Evolutionary conservation across 1,284 basidiomycete genomes (phyloP).

Genomic region (Chondrostereum purpureum): DNA sequence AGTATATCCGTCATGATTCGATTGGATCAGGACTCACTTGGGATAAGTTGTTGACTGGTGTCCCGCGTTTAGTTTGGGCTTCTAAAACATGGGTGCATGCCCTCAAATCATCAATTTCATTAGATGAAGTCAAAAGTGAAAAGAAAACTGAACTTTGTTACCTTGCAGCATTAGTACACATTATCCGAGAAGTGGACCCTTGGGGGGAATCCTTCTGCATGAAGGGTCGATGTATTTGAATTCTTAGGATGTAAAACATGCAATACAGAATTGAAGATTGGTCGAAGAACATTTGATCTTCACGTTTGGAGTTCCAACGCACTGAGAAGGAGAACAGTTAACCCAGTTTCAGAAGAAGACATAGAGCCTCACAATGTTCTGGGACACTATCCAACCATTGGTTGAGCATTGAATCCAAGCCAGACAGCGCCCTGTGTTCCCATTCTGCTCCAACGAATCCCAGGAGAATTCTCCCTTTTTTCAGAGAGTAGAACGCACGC

Average conservation of each 20-base stretch:
- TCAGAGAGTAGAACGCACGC: conserved; percentile 33
- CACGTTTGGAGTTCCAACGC: conserved; percentile 9
- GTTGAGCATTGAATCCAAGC: conserved; percentile 46
- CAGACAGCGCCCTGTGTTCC: conserved; percentile 30
- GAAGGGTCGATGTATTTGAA: conserved; percentile 14
- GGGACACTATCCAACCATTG: conserved; percentile 43
- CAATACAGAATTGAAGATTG: conserved; percentile 13
- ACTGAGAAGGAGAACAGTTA: not conserved
- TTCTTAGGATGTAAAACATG: conserved; percentile 11
- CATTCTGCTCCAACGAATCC: not conserved
- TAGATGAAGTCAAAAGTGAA: too few species aligned
- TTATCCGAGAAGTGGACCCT: conserved; percentile 10
- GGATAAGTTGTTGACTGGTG: too few species aligned
- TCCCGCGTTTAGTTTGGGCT: not conserved
- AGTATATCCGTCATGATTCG: too few species aligned
- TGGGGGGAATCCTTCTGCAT: conserved; percentile 10
- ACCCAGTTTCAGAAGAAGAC: too few species aligned
- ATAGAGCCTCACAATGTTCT: conserved; percentile 24
- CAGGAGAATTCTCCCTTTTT: conserved; percentile 28
- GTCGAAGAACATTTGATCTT: conserved; percentile 10
- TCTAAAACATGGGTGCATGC: not conserved
- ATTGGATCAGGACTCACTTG: too few species aligned
- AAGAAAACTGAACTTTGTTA: not conserved
- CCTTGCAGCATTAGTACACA: conserved; percentile 12
- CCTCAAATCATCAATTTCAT: too few species aligned